phyloP scores from a whole-genome alignment of 306 rosid species.

The Leucaena leucocephala region DNA sequence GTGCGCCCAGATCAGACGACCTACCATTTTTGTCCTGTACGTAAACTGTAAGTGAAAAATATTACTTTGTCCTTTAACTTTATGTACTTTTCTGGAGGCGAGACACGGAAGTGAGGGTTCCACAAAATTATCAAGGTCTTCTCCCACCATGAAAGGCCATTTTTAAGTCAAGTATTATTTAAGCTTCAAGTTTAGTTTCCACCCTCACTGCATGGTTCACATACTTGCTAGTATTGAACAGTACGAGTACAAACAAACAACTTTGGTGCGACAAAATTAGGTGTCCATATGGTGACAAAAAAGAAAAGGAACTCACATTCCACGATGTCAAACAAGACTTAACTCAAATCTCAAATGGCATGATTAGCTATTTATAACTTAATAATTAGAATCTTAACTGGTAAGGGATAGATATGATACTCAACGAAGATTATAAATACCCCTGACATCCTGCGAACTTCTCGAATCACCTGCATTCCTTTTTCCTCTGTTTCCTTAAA shows the following conservation, averaged over 20 bases:
- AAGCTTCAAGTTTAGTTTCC: not conserved
- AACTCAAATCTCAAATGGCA: no score
- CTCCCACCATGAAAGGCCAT: no score
- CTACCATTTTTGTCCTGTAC: not conserved
- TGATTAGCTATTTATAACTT: not conserved
- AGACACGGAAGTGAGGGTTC: no score
- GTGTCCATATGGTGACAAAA: no score
- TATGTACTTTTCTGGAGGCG: no score
- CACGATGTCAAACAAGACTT: no score
- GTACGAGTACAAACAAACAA: not conserved
- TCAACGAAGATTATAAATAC: no score
- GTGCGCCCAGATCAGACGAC: conserved; percentile 4
- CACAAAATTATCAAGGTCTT: not conserved
- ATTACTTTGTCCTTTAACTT: not conserved
- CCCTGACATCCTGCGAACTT: not conserved
- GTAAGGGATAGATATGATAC: no score
- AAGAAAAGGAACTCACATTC: no score
- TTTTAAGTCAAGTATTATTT: not conserved
- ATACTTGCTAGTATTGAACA: not conserved
- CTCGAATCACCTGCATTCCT: not conserved
- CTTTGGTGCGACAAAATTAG: no score
- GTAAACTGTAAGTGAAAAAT: conserved; percentile 10
- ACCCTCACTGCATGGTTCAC: not conserved
- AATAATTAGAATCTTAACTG: not conserved
- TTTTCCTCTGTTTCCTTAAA: not conserved